Evolutionary conservation across 805 yeast genomes (phyloP).

Genomic region (Teunomyces barrocoloradensis): DNA sequence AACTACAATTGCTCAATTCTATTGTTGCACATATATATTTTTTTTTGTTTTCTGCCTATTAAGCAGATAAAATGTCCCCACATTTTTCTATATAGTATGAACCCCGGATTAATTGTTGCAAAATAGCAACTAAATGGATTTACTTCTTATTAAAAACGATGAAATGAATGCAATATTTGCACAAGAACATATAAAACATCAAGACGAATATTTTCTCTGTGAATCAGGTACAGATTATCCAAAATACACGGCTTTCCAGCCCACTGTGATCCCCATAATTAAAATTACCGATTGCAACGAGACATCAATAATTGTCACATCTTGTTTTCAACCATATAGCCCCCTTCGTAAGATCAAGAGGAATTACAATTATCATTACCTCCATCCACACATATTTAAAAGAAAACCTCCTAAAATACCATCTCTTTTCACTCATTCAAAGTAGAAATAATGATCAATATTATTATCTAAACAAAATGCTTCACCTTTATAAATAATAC

Average conservation of each 20-base stretch:
- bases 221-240: neutral
- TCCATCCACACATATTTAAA: neutral
- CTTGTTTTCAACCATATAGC: too few relatives aligned
- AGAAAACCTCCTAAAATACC: neutral
- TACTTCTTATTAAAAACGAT: neutral
- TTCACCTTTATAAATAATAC: conserved; percentile 26
- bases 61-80: neutral
- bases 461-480: conserved; percentile 3
- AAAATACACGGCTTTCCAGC: neutral
- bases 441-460: neutral
- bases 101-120: neutral
- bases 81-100: neutral
- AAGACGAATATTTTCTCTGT: neutral
- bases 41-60: neutral
- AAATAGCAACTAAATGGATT: neutral
- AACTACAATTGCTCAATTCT: too few relatives aligned
- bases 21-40: too few relatives aligned
- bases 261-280: neutral
- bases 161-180: neutral
- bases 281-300: neutral
- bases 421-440: neutral
- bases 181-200: neutral
- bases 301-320: neutral
- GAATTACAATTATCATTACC: neutral
- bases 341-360: too few relatives aligned